Base-by-base conservation (phyloP, 306 rosid species). In the Quercus mongolica region DNA sequence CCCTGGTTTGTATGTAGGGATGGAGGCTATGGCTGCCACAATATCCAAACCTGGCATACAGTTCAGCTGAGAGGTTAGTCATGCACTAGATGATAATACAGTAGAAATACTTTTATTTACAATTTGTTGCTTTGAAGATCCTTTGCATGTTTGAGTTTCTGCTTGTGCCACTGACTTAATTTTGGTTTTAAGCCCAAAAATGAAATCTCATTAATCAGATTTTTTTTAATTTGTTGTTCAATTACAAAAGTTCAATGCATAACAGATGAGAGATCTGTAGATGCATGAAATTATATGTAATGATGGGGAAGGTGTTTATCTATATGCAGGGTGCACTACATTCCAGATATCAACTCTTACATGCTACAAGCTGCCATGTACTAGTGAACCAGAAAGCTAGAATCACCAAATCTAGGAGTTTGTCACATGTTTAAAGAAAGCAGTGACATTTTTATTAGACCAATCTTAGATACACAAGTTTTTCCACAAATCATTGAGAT, bases 1-100 rank as follows among this genome's bases (percentile, higher is more conserved):
- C 3, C 85, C 74, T 59, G 99, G 97, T 67, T 83, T 85, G 92
- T 88, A 92, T 0, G 97, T 94, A 8, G 94, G 99, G 79, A 90
- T 85, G 17, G 97, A 83, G 33, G 95, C 92, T 87, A 92, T 90
- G 74, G 92, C 76, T 5, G 94, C 85, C 91, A 94, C 89, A 70
- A 94, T 91, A 82, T 94, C 99, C 84, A 94, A 80, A 35, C 98
- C 98, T 92, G 89, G 77, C 56, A 76, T 69, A 58, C 38, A 30
- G 86, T 82, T 77, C 79, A 77, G 62, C 46, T 19, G 73, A 28
- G 52, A 82, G 81, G n/a, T 82, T 31, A 82, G 86, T 58, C 15
- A 51, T 70, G 28, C 31, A 15, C 44, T 35, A 74, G 54, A 55
- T 17, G 19, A 23, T 67, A 56, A 57, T 51, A 31, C 63, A 41